Percentiles rank a stretch among this genome's conserved stretches.
phyloP scores from a whole-genome alignment of 2,329 filamentous ascomycete species.

The Exophiala aquamarina region DNA sequence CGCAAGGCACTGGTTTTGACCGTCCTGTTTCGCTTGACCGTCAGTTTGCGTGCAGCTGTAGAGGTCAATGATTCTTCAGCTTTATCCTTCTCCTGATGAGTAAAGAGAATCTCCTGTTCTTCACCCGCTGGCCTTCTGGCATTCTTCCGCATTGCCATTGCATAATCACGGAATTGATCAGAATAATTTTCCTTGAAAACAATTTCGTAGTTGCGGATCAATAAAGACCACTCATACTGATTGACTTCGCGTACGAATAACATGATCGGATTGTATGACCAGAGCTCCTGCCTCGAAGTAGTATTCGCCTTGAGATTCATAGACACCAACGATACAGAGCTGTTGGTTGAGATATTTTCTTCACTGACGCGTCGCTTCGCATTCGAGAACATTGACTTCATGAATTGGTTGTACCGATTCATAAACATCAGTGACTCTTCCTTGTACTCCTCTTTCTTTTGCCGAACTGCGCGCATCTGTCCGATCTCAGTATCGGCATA shows the following conservation, averaged over 20 bases:
- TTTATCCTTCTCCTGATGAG: constrained; percentile 82
- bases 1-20: constrained; percentile 47
- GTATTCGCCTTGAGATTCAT: constrained; percentile 74
- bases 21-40: constrained; percentile 90
- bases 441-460: constrained; percentile 89
- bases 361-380: constrained; percentile 70
- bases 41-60: constrained; percentile 80
- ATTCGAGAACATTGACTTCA: constrained; percentile 76
- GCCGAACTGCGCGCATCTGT: constrained; percentile 88
- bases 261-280: constrained; percentile 84
- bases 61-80: constrained; percentile 66
- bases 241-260: constrained; percentile 88
- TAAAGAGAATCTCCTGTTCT: constrained; percentile 84
- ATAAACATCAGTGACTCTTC: constrained; percentile 75
- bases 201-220: constrained; percentile 78
- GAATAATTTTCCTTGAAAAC: constrained; percentile 76
- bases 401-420: constrained; percentile 74
- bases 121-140: constrained; percentile 73
- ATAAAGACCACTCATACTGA: constrained; percentile 73
- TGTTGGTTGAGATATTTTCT: constrained; percentile 48
- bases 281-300: constrained; percentile 69
- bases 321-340: constrained; percentile 46
- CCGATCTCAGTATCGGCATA: constrained; percentile 72
- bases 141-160: constrained; percentile 76
- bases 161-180: constrained; percentile 75